Evolutionary conservation across 2,329 filamentous ascomycete species (phyloP).

Genomic region (Neurospora sp.): DNA sequence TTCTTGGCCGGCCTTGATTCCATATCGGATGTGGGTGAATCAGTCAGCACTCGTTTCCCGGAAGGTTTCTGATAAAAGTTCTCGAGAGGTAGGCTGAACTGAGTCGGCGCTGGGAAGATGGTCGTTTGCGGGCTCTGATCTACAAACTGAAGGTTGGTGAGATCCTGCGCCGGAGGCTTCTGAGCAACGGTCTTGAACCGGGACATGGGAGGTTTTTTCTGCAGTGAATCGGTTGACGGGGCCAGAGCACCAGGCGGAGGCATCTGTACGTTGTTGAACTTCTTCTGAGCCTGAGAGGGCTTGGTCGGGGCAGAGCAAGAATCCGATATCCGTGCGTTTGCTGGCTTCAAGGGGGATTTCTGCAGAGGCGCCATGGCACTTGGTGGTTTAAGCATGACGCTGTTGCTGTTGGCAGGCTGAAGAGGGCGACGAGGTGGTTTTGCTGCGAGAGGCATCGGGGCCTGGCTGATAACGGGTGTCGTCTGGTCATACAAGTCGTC

Average conservation of each 20-base stretch:
- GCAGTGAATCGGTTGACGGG: slow-evolving; percentile 55
- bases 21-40: slow-evolving; percentile 58
- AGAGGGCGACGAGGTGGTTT: slow-evolving; percentile 40
- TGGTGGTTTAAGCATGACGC: slow-evolving; percentile 55
- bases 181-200: slow-evolving; percentile 49
- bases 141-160: slow-evolving; percentile 22
- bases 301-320: slow-evolving; percentile 52
- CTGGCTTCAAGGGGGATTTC: slow-evolving; percentile 59
- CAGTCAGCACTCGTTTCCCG: slow-evolving; percentile 56
- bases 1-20: slow-evolving; percentile 62
- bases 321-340: slow-evolving; percentile 40
- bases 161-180: slow-evolving; percentile 36
- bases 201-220: slow-evolving; percentile 55
- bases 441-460: slow-evolving; percentile 43
- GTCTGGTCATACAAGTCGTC: slow-evolving; percentile 39
- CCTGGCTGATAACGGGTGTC: slow-evolving; percentile 43
- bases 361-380: slow-evolving; percentile 33
- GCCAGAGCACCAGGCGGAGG: slow-evolving; percentile 49
- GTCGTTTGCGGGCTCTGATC: slow-evolving; percentile 48
- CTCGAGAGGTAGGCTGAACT: slow-evolving; percentile 41
- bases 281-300: slow-evolving; percentile 40
- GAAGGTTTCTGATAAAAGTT: slow-evolving; percentile 42
- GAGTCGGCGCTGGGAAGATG: slow-evolving; percentile 34
- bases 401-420: slow-evolving; percentile 45
- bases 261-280: slow-evolving; percentile 58